These are phyloP conservation scores for Sporothrix phasma DNA, from an alignment of 2,329 filamentous ascomycete genomes.

Conservation along the genomic window DNA sequence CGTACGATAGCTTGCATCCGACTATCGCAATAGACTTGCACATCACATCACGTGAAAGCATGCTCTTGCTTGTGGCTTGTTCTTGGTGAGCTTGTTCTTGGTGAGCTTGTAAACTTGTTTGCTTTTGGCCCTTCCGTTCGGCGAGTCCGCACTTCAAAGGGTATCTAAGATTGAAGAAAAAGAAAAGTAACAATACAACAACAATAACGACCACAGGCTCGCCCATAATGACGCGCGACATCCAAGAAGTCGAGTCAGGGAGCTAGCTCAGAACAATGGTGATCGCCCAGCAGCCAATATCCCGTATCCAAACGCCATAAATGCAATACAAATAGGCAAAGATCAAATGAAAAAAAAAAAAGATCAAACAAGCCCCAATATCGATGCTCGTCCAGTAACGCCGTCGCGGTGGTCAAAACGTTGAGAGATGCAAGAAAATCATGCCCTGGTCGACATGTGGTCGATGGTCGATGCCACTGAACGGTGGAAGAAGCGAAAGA, in stretches of 20 bases:
- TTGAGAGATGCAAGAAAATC: background rate
- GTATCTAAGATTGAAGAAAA: background rate
- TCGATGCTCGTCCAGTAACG: background rate
- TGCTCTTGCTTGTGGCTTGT: background rate
- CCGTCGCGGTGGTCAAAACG: background rate
- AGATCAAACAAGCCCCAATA: background rate
- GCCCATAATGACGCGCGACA: background rate
- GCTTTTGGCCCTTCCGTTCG: background rate
- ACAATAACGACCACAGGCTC: background rate
- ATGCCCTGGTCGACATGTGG: background rate
- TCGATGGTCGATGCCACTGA: background rate
- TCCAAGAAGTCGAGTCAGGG: background rate
- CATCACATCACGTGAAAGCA: background rate
- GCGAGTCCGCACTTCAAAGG: constrained; percentile 4
- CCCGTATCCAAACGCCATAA: background rate
- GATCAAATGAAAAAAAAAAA: background rate
- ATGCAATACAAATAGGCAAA: background rate
- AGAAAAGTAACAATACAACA: background rate
- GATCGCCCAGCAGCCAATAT: too few relatives aligned
- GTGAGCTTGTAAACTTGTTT: background rate
- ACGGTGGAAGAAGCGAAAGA: too few relatives aligned
- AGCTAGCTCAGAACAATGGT: background rate
- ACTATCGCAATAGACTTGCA: background rate
- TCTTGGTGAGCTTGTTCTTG: too few relatives aligned
- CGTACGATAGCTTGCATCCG: background rate